Percentiles rank a stretch among this genome's conserved stretches.
Conservation (phyloP, 2,329 filamentous ascomycete genomes). For the Ceratocystis harringtonii region DNA sequence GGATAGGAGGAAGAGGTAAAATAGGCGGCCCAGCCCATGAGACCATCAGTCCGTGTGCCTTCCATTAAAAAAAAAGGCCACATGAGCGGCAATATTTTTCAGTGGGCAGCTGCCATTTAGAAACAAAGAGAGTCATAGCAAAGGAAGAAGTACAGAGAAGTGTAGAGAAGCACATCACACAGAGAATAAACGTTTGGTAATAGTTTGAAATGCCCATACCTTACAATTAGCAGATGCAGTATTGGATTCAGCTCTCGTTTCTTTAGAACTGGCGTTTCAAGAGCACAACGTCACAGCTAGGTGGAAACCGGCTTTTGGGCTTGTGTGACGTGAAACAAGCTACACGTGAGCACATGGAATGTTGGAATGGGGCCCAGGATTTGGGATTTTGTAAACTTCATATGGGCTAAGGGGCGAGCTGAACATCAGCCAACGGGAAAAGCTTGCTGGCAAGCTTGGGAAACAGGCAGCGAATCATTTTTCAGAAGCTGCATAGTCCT, state of each 20-base stretch:
- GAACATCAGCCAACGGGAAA: neutral
- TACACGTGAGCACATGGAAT: neutral
- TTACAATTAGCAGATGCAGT: neutral
- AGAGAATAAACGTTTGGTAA: neutral
- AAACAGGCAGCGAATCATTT: neutral
- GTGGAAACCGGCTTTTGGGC: neutral
- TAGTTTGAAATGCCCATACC: neutral
- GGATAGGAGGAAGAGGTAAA: neutral
- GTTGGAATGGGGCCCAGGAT: neutral
- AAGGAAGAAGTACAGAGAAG: neutral
- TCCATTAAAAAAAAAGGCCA: neutral
- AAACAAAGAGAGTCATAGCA: neutral
- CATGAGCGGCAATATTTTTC: neutral
- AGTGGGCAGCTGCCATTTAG: neutral
- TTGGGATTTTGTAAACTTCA: neutral
- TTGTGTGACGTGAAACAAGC: neutral
- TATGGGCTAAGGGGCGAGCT: neutral
- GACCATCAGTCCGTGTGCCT: neutral
- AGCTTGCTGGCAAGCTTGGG: neutral
- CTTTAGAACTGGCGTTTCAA: neutral
- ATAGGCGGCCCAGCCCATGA: neutral
- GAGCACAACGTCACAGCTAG: neutral
- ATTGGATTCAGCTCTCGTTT: neutral
- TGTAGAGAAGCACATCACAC: neutral
- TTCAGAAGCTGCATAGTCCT: too few species aligned